These are phyloP conservation scores for Huiozyma naganishii DNA, from an alignment of 805 yeast genomes.

Conservation along the genomic window DNA sequence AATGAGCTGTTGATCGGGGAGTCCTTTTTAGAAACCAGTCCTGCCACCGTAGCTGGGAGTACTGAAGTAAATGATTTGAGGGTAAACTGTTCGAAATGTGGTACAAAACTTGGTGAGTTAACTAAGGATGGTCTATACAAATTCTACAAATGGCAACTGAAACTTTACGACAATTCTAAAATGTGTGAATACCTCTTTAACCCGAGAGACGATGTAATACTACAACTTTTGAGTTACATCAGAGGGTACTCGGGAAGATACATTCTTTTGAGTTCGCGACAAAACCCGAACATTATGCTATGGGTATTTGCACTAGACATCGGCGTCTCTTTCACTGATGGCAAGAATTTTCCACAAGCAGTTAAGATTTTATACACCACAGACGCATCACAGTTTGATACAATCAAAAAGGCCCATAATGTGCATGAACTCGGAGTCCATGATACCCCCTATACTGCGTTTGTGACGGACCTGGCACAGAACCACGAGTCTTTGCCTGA, in stretches of 20 bases:
- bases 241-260: slow-evolving; percentile 19
- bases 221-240: slow-evolving; percentile 13
- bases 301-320: slow-evolving; percentile 24
- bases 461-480: slow-evolving; percentile 5
- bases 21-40: slow-evolving; percentile 12
- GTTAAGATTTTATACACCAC: slow-evolving; percentile 18
- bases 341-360: slow-evolving; percentile 6
- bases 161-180: slow-evolving; percentile 2
- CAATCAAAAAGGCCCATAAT: slow-evolving; percentile 6
- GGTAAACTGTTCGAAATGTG: slow-evolving; percentile 14
- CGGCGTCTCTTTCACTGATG: slow-evolving; percentile 8
- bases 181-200: slow-evolving; percentile 6
- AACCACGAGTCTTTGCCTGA: slow-evolving; percentile 7
- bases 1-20: slow-evolving; percentile 21
- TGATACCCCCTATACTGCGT: slow-evolving; percentile 9
- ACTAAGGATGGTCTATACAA: slow-evolving; percentile 12
- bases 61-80: neutral
- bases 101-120: slow-evolving; percentile 10
- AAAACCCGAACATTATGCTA: slow-evolving; percentile 5
- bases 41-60: slow-evolving; percentile 7
- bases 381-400: slow-evolving; percentile 1
- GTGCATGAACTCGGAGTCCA: slow-evolving; percentile 12
- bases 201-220: slow-evolving; percentile 14
- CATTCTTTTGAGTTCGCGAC: slow-evolving; percentile 8
- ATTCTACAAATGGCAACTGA: slow-evolving; percentile 21